phyloP scores from a whole-genome alignment of 495 filamentous ascomycete genomes.

The Penicillium fimorum region DNA sequence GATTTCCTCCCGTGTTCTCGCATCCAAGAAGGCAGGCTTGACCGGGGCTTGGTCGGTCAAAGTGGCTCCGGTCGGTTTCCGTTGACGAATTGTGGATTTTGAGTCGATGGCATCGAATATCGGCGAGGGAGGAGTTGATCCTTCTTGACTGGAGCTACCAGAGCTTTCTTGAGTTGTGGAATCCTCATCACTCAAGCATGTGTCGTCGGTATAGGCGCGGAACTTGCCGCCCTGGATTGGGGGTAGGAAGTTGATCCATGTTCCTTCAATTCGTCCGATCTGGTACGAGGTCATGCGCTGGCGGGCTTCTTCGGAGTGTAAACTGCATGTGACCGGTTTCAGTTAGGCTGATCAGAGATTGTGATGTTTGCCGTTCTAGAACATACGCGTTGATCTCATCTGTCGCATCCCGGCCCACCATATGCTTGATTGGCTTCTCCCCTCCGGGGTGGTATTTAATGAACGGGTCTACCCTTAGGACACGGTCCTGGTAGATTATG shows the following conservation, averaged over 20 bases:
- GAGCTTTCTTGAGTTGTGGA: slow-evolving; percentile 30
- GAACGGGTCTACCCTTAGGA: slow-evolving; percentile 86
- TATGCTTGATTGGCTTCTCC: slow-evolving; percentile 87
- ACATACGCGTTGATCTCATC: slow-evolving; percentile 91
- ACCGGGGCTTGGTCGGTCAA: slow-evolving; percentile 26
- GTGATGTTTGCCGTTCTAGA: not conserved
- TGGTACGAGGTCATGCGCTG: slow-evolving; percentile 76
- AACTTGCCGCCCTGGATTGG: slow-evolving; percentile 92
- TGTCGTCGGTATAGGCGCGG: slow-evolving; percentile 51
- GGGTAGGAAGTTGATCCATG: slow-evolving; percentile 85
- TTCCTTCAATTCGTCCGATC: slow-evolving; percentile 78
- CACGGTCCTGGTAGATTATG: slow-evolving; percentile 76
- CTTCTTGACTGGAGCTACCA: slow-evolving; percentile 42
- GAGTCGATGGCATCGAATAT: slow-evolving; percentile 60
- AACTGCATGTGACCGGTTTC: slow-evolving; percentile 42
- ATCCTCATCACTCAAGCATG: slow-evolving; percentile 36
- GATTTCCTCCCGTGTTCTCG: slow-evolving; percentile 71
- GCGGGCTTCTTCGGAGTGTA: slow-evolving; percentile 79
- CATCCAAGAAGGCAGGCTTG: slow-evolving; percentile 66
- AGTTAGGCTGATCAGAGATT: not conserved
- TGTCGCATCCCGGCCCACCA: slow-evolving; percentile 95
- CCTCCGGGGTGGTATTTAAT: slow-evolving; percentile 88
- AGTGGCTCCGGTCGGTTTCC: slow-evolving; percentile 38
- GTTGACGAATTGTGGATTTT: slow-evolving; percentile 31
- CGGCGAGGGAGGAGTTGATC: slow-evolving; percentile 53